Base-by-base conservation (phyloP, 2,329 filamentous ascomycete genomes). In the Fusarium chaquense region DNA sequence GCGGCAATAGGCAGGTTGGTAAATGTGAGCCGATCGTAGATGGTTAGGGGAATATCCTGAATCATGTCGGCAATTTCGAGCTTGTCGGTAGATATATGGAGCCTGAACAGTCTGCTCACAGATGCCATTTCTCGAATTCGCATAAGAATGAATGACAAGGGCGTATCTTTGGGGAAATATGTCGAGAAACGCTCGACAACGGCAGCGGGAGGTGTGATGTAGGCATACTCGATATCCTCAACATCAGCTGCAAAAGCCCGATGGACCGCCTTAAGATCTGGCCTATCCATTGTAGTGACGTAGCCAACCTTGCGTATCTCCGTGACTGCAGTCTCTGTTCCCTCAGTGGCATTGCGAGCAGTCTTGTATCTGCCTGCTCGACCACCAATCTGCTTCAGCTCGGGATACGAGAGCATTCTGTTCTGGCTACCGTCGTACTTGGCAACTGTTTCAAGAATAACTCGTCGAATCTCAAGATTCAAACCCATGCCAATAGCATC, bases 401-500 rank as follows among this genome's bases (percentile, higher is more conserved):
- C 93, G 0, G 94, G 91, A 5, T 91, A 84, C 1, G 85, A 82
- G 26, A 99, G 83, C 6, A 84, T 80, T 18, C 88, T 83, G 32
- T 86, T 84, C 7, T 82, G 80, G 1, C 71, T 76, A 2, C 91
- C 91, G 66, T 94, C 87, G 70, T 86, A 91, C 78, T 98, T 99
- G 63, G 84, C 82, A 3, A 90, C 86, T 1, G 90, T 85, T 75
- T 97, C 93, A 70, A 99, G 96, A 56, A 99, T 88, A 65, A 99
- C 87, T 28, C 97, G 91, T 77, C 94, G 96, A 77, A 98, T 93
- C 80, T 90, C 94, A 78, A 99, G 81, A 76, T 99, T 99, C 24
- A 99, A 83, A 2, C 97, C 96, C 95, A 99, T 98, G 38, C 96
- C 96, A 67, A 99, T 95, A 47, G 96, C 96, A 80, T 98, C 94